Evolutionary conservation across 257 asterid genomes (phyloP), one percentile per base, ranked within the genome.

Genomic region (Lycium ferocissimum): DNA sequence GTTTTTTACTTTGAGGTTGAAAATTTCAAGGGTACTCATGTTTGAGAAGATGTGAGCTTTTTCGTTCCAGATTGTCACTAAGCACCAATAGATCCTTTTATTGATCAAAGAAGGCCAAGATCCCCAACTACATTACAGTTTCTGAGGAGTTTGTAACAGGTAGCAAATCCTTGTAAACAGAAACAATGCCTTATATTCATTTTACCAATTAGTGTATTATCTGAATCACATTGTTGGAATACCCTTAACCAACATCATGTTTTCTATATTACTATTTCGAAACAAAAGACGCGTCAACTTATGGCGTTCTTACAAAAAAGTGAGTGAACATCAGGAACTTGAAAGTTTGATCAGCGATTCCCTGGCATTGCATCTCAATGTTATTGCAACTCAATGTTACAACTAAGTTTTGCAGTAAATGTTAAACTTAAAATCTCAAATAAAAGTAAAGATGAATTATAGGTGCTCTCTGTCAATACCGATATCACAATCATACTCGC

Each of bases 321-420:
- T 75, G 22, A 75, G 20, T 40, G 33, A 49, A 49, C n/a, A 47
- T 9, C 49, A 47, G 58, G 81, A 49, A 75, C 43, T 75, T 75
- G 81, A 59, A 20, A 75, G 81, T 75, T 75, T 75, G 81, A 75
- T 75, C n/a, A 11, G 37, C 2, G 5, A 73, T 18, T 73, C 80
- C 11, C 40, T 73, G 80, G 33, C 45, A 47, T 47, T 47, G 40
- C 80, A 73, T 72, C 35, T n/a, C 80, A 45, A 63, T n/a, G 18
- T 45, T 26, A 26, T 26, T 26, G 33, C 33, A 26, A 26, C 33
- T 26, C 33, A 26, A 26, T 26, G 33, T 26, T 26, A 26, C 33
- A 26, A 26, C 33, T 20, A 73, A 47, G 20, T 20, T 47, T 47
- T 65, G 70, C 70, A 62, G 11, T 45, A 72, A 72, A 73, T 7